phyloP scores from a whole-genome alignment of 345 rosid species.

The Eucalyptus rudis region DNA sequence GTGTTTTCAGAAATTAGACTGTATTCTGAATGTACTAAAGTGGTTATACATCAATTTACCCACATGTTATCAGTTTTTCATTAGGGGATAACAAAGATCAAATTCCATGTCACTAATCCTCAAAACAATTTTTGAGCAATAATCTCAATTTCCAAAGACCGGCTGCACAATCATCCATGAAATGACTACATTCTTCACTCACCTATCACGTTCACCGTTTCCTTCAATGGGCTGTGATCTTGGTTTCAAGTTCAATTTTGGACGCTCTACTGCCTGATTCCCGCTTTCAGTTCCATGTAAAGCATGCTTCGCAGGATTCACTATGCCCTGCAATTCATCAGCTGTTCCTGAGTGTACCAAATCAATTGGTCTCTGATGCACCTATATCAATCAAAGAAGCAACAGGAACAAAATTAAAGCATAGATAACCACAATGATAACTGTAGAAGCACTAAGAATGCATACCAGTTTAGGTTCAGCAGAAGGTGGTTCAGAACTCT shows the following conservation, averaged over 20 bases:
- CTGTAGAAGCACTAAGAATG: background rate
- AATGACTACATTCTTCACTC: background rate
- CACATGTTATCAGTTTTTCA: background rate
- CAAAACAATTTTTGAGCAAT: background rate
- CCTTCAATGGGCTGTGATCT: conserved; percentile 42
- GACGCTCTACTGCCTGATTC: conserved; percentile 43
- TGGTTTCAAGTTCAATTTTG: conserved; percentile 53
- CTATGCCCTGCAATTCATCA: conserved; percentile 11
- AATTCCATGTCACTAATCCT: background rate
- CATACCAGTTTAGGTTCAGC: conserved; percentile 33
- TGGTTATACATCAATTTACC: background rate
- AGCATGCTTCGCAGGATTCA: conserved; percentile 19
- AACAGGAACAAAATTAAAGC: background rate
- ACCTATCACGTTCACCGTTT: conserved; percentile 53
- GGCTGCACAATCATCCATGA: background rate
- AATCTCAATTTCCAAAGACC: background rate
- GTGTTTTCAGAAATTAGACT: background rate
- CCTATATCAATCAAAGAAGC: conserved; percentile 11
- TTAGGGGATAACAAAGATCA: background rate
- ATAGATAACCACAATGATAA: background rate
- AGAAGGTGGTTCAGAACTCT: conserved; percentile 21
- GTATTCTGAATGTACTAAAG: background rate
- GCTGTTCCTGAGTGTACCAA: conserved; percentile 8
- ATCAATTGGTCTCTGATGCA: conserved; percentile 4
- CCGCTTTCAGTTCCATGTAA: conserved; percentile 24